Conservation (phyloP, 2,329 filamentous ascomycete genomes). For the Dissoconium aciculare region DNA sequence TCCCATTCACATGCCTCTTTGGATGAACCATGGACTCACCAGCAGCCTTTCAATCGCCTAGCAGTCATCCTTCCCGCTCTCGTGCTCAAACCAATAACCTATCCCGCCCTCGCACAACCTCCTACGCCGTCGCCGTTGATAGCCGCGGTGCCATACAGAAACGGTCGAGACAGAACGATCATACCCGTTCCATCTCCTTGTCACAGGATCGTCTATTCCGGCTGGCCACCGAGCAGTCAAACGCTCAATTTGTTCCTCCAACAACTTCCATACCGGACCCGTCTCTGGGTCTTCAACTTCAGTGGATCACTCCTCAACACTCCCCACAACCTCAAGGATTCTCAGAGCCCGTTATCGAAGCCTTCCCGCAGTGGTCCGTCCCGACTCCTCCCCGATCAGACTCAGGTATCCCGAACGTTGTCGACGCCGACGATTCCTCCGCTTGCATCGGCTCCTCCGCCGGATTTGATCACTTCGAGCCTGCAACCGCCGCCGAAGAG, state of each 20-base stretch:
- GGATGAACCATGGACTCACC: conserved; percentile 1
- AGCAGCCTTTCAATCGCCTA: neutral
- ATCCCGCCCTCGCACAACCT: neutral
- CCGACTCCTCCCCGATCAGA: conserved; percentile 23
- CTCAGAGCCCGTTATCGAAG: conserved; percentile 15
- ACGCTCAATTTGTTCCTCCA: conserved; percentile 4
- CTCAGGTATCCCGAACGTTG: conserved; percentile 19
- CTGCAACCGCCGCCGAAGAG: conserved; percentile 17
- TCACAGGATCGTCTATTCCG: conserved; percentile 19
- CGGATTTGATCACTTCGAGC: conserved; percentile 16
- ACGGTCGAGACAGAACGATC: conserved; percentile 12
- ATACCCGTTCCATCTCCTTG: conserved; percentile 17
- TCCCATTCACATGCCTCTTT: too few species aligned
- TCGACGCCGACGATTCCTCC: conserved; percentile 15
- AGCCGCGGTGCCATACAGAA: conserved; percentile 19
- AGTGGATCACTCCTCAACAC: conserved; percentile 21
- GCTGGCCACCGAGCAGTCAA: conserved; percentile 14
- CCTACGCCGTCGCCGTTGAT: conserved; percentile 9
- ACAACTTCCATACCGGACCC: neutral
- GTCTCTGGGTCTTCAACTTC: conserved; percentile 3
- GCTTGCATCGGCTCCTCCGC: conserved; percentile 11
- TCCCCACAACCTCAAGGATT: conserved; percentile 20
- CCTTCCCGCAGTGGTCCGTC: conserved; percentile 18
- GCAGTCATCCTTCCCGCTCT: conserved; percentile 1
- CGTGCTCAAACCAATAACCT: neutral